These are phyloP conservation scores for Rosa multiflora DNA, from an alignment of 306 rosid genomes.

Conservation along the genomic window DNA sequence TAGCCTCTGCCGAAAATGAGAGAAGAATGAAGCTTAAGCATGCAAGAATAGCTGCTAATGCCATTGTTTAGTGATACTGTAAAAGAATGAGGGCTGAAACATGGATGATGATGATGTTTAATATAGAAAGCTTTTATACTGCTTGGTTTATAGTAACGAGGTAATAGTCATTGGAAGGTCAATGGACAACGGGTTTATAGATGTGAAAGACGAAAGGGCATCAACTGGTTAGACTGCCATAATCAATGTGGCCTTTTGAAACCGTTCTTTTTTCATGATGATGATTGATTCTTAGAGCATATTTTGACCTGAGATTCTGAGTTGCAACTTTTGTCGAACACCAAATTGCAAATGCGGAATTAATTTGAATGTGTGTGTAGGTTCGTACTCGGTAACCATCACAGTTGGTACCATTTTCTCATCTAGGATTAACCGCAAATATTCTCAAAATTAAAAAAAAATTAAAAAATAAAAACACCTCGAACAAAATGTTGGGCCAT, in stretches of 20 bases:
- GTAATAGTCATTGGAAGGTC: background rate
- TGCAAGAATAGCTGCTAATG: background rate
- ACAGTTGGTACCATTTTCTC: no score
- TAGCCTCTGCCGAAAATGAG: background rate
- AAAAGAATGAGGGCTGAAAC: background rate
- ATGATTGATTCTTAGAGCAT: no score
- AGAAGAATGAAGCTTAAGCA: background rate
- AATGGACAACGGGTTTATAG: background rate
- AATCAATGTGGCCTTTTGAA: background rate
- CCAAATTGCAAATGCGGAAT: no score
- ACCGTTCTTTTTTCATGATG: background rate
- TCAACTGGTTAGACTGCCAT: background rate
- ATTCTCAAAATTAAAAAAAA: no score
- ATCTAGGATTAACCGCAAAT: no score
- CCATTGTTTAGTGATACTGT: background rate
- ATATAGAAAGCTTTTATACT: background rate
- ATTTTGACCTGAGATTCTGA: background rate
- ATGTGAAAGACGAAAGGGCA: background rate
- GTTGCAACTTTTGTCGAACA: background rate
- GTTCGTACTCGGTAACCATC: no score
- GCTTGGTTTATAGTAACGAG: background rate
- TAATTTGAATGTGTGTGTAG: no score
- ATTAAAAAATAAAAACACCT: no score
- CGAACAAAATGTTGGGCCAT: no score
- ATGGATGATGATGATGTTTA: background rate